Base-by-base conservation (phyloP, 306 rosid genomes). In the Purshia tridentata region DNA sequence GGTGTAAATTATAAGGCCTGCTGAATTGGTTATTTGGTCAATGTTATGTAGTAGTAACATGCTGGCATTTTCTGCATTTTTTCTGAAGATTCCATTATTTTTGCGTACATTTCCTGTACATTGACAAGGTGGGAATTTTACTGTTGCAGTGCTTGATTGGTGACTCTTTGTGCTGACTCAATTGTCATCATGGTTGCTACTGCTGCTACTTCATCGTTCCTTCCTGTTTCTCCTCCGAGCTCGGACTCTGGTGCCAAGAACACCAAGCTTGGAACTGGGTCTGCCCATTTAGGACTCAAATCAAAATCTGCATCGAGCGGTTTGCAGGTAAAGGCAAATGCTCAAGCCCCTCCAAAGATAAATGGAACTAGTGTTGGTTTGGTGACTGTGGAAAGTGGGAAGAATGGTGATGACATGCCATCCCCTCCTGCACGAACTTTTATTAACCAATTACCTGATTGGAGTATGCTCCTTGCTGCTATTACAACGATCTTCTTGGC, bases 391-490 rank as follows among this genome's bases (percentile, higher is more conserved):
- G 98, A 84, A 71, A 80, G 80, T 60, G 76, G 81, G 79, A 91
- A 82, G 87, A 79, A 75, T 48, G 97, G 85, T 11, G 90, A 80
- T 72, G 87, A 83, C 72, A 72, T 76, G 54, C 86, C 79, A 6
- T 90, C 97, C 9, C 84, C 89, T 60, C 81, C 91, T 12, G 86
- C 99, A 0, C 82, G 97, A 82, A 95, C 98, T 75, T 95, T 95
- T 77, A 95, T 95, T 76, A 92, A 95, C 76, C 92, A 86, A 72
- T 85, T 95, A 77, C 99, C 99, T 84, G 98, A 95, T 72, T 95
- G 99, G 99, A 95, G 99, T 75, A 89, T 95, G 98, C 99, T 95
- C 67, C 98, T 95, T 81, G 99, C 99, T 73, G 99, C 99, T 59
- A 92, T 95, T 60, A 95, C 99, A 9, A 95, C 98, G n/a, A 83